Conservation (phyloP, 1,284 basidiomycete species). For the Moesziomyces sp. region DNA sequence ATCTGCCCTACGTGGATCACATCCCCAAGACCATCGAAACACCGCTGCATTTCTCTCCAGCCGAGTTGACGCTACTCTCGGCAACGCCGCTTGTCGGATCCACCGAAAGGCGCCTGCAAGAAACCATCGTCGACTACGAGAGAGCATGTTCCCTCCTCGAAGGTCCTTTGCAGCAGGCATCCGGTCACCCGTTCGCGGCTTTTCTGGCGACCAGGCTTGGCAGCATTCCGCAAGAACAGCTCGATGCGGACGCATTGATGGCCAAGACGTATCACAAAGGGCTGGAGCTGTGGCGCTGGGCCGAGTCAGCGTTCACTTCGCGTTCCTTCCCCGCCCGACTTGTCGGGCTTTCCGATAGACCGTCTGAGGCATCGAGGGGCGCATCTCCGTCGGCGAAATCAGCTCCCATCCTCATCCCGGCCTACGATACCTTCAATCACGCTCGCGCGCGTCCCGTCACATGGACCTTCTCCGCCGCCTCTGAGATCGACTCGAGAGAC, state of each 20-base stretch:
- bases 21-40: conserved; percentile 44
- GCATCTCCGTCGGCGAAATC: neutral
- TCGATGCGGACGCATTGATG: conserved; percentile 4
- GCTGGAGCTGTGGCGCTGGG: conserved; percentile 53
- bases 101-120: conserved; percentile 26
- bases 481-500: neutral
- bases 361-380: neutral
- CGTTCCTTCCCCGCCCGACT: conserved; percentile 60
- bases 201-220: neutral
- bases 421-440: conserved; percentile 62
- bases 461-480: conserved; percentile 25
- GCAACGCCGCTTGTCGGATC: conserved; percentile 48
- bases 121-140: conserved; percentile 21
- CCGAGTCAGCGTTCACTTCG: conserved; percentile 45
- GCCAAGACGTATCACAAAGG: conserved; percentile 11
- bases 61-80: conserved; percentile 41
- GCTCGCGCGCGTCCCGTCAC: conserved; percentile 53
- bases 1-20: conserved; percentile 42
- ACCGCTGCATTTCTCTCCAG: conserved; percentile 33
- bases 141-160: conserved; percentile 2
- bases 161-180: neutral
- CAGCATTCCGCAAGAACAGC: neutral
- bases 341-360: conserved; percentile 9
- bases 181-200: neutral
- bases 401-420: conserved; percentile 60